A percentile compares a stretch with the other conserved stretches of the same genome.
These are phyloP conservation scores for Elongisporangium senticosum DNA, from an alignment of 352 stramenopile genomes.

Conservation along the genomic window DNA sequence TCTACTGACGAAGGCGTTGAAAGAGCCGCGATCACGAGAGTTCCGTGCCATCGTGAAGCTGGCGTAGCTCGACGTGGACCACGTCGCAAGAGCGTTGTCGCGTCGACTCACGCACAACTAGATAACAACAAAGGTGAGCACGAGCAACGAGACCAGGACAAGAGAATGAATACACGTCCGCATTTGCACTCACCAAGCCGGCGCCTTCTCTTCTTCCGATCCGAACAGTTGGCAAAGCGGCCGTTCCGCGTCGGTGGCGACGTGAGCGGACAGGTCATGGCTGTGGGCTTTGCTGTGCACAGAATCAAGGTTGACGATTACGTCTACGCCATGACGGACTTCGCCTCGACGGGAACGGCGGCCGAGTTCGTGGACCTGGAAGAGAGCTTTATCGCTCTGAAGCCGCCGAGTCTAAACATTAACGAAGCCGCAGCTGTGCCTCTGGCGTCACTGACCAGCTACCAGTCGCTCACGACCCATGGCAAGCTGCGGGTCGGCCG, in stretches of 20 bases:
- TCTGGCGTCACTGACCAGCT: constrained; percentile 44
- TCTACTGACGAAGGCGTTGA: too few relatives aligned
- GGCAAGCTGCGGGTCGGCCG: constrained; percentile 21
- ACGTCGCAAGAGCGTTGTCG: too few relatives aligned
- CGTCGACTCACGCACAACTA: too few relatives aligned
- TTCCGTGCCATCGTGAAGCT: too few relatives aligned
- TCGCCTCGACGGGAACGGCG: constrained; percentile 34
- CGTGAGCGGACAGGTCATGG: constrained; percentile 49
- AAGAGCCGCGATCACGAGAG: too few relatives aligned
- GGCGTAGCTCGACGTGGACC: too few relatives aligned
- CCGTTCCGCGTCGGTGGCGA: constrained; percentile 56
- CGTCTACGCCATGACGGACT: constrained; percentile 50
- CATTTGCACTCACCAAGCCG: too few relatives aligned
- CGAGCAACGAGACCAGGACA: too few relatives aligned
- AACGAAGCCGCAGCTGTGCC: constrained; percentile 48
- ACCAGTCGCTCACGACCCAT: constrained; percentile 42
- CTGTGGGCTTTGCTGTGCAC: constrained; percentile 37
- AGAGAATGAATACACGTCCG: too few relatives aligned
- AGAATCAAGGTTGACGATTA: constrained; percentile 50
- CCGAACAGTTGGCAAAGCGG: too few relatives aligned
- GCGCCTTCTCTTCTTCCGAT: too few relatives aligned
- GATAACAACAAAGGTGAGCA: too few relatives aligned
- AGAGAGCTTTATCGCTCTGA: constrained; percentile 34
- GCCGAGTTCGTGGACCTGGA: constrained; percentile 45
- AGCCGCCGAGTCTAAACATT: constrained; percentile 44